Percentiles rank a stretch among this genome's conserved stretches.
Evolutionary conservation across 1,284 basidiomycete species (phyloP).

Genomic region (Pseudozyma hubeiensis): DNA sequence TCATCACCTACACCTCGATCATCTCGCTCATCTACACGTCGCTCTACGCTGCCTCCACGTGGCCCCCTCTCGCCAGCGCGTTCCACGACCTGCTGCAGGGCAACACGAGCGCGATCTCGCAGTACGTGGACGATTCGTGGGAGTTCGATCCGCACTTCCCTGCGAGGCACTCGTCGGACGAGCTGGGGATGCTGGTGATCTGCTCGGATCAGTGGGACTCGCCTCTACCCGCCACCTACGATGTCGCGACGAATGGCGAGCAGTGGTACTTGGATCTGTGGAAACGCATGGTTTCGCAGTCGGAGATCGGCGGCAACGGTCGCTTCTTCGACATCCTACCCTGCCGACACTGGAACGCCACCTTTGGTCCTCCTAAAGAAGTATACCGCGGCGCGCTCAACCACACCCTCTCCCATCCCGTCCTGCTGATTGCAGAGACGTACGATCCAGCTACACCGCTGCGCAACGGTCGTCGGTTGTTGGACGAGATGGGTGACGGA

Average conservation of each 20-base stretch:
- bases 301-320: conserved; percentile 40
- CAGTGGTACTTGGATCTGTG: conserved; percentile 38
- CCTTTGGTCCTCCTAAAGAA: conserved; percentile 25
- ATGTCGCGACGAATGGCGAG: conserved; percentile 15
- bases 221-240: conserved; percentile 14
- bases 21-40: conserved; percentile 30
- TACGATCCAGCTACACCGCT: conserved; percentile 53
- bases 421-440: conserved; percentile 36
- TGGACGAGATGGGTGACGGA: conserved; percentile 28
- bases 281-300: conserved; percentile 24
- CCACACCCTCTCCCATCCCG: conserved; percentile 23
- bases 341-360: conserved; percentile 41
- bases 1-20: conserved; percentile 38
- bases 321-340: conserved; percentile 45
- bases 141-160: conserved; percentile 26
- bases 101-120: conserved; percentile 26
- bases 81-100: conserved; percentile 28
- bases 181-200: conserved; percentile 36
- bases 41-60: conserved; percentile 28
- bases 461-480: conserved; percentile 25
- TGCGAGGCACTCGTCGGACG: conserved; percentile 16
- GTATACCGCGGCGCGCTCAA: conserved; percentile 39
- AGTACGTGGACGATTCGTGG: conserved; percentile 26
- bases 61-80: conserved; percentile 22
- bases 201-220: conserved; percentile 45